Evolutionary conservation across 805 yeast genomes (phyloP).

Genomic region (Saccharomycopsis sp.): DNA sequence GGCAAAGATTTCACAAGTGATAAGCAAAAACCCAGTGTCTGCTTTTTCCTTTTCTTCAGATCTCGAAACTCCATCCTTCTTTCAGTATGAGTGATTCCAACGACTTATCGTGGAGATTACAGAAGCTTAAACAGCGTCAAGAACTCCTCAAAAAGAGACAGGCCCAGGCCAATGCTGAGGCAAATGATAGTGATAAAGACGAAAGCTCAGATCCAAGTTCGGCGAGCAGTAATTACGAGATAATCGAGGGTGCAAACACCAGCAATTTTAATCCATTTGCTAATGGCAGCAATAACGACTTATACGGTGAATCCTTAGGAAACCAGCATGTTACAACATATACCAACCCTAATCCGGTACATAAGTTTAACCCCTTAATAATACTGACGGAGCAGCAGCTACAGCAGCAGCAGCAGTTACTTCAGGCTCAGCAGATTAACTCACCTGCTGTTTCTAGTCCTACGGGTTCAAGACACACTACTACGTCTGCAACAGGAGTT

Average conservation of each 20-base stretch:
- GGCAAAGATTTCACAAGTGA: background rate
- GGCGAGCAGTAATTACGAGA: background rate
- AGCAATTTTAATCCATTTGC: background rate
- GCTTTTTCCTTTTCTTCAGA: background rate
- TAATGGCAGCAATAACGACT: background rate
- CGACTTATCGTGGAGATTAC: conserved; percentile 19
- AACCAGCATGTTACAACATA: conserved; percentile 5
- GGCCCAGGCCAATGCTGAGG: conserved; percentile 3
- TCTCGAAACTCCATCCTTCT: background rate
- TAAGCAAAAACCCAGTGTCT: background rate
- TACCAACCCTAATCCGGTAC: conserved; percentile 14
- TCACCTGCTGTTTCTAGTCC: background rate
- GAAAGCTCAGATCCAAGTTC: background rate
- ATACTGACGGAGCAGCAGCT: conserved; percentile 5
- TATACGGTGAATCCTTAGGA: background rate
- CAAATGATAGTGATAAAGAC: background rate
- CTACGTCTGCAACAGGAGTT: background rate
- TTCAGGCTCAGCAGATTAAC: background rate
- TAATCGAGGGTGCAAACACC: background rate
- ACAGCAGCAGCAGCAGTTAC: background rate
- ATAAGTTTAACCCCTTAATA: conserved; percentile 9
- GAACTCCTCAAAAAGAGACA: conserved; percentile 6
- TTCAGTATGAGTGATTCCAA: conserved; percentile 1
- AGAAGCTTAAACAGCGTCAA: conserved; percentile 16
- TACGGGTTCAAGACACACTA: background rate